Conservation (phyloP, 257 asterid species). For the Avicennia marina region DNA sequence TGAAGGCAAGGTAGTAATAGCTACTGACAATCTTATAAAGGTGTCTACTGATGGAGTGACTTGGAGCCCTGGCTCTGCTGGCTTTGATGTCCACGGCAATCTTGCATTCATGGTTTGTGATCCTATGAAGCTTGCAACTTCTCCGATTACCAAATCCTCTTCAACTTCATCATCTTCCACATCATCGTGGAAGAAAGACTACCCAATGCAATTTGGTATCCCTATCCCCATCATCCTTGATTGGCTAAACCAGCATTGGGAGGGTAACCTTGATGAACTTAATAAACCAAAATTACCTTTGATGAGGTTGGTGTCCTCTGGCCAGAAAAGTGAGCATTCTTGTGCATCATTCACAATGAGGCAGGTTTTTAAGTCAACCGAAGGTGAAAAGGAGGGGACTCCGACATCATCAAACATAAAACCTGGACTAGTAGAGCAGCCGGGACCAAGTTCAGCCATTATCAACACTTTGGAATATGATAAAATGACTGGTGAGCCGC, state of each 20-base stretch:
- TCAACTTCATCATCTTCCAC: constrained; percentile 83
- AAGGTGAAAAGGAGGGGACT: constrained; percentile 54
- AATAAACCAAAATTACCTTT: constrained; percentile 83
- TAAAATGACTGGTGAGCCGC: constrained; percentile 29
- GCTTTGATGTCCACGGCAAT: constrained; percentile 87
- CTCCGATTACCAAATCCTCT: constrained; percentile 76
- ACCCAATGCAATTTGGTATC: constrained; percentile 83
- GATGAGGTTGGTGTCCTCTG: constrained; percentile 83
- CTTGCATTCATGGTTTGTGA: constrained; percentile 98
- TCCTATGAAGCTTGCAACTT: constrained; percentile 97
- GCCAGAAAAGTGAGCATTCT: constrained; percentile 90
- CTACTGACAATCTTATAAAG: constrained; percentile 95
- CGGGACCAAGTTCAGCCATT: constrained; percentile 43
- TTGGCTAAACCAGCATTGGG: constrained; percentile 98
- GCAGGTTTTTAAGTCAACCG: constrained; percentile 67
- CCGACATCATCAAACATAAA: constrained; percentile 42
- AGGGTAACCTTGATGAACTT: constrained; percentile 89
- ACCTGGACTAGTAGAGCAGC: constrained; percentile 39
- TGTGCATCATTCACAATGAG: constrained; percentile 94
- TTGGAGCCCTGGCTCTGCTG: constrained; percentile 97
- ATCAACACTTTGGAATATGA: constrained; percentile 34
- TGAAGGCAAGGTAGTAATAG: constrained; percentile 92
- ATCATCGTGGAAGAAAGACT: constrained; percentile 74
- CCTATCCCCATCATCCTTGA: constrained; percentile 89
- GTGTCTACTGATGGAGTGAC: constrained; percentile 74